Percentiles rank a stretch among this genome's conserved stretches.
Evolutionary conservation across 345 rosid genomes (phyloP).

Genomic region (Euphorbia lathyris): DNA sequence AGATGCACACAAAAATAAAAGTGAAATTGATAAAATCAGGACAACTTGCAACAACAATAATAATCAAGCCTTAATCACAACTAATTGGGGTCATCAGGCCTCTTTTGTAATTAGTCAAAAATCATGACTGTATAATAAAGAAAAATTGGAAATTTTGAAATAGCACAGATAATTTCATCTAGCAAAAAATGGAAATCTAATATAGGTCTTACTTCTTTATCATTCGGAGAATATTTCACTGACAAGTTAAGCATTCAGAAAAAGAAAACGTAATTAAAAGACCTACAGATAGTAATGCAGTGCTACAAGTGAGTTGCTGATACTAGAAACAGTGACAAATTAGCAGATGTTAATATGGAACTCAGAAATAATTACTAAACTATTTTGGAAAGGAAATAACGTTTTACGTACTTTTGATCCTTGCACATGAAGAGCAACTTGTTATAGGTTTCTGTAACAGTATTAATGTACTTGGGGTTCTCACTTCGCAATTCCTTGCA

Average conservation of each 20-base stretch:
- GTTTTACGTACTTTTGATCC: slow-evolving; percentile 70
- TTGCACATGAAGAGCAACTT: slow-evolving; percentile 78
- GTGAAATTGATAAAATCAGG: background rate
- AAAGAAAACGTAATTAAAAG: background rate
- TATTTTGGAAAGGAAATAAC: background rate
- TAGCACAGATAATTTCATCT: background rate
- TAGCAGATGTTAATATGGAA: background rate
- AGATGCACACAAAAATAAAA: background rate
- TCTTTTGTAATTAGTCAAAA: too few species aligned
- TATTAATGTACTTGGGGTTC: slow-evolving; percentile 62
- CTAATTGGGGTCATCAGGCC: background rate
- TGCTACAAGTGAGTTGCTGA: background rate
- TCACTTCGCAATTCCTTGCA: slow-evolving; percentile 74
- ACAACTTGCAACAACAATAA: background rate
- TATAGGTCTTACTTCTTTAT: background rate
- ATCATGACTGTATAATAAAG: too few species aligned
- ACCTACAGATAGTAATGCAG: background rate
- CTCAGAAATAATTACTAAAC: background rate
- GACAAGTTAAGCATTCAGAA: background rate
- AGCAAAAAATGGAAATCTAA: background rate
- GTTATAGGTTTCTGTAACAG: slow-evolving; percentile 63
- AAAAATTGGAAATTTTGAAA: background rate
- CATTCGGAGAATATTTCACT: background rate
- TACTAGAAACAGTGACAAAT: background rate
- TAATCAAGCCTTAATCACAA: background rate